phyloP scores from a whole-genome alignment of 441 rosid species.

The Euphorbia schlechtendalii region DNA sequence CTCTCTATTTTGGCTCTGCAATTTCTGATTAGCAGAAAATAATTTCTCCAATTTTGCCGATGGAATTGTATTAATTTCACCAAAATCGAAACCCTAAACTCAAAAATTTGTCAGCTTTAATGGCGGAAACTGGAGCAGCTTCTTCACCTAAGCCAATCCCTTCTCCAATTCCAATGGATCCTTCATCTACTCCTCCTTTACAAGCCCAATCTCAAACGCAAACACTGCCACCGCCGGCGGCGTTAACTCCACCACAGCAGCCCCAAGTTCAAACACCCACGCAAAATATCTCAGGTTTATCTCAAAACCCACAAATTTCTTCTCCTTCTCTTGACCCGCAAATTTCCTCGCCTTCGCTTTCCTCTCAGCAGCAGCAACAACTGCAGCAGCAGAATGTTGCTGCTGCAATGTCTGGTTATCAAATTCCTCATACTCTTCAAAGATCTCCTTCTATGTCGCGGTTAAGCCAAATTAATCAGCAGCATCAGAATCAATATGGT shows the following conservation, averaged over 20 bases:
- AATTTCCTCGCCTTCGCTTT: conserved; percentile 37
- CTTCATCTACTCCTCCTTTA: conserved; percentile 27
- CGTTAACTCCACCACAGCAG: conserved; percentile 13
- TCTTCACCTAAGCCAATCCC: conserved; percentile 38
- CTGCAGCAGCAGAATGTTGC: conserved; percentile 36
- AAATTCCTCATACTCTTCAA: conserved; percentile 49
- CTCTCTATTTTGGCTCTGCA: conserved; percentile 1
- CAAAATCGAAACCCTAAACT: not conserved
- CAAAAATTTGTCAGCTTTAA: conserved; percentile 2
- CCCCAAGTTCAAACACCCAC: conserved; percentile 8
- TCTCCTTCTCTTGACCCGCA: conserved; percentile 47
- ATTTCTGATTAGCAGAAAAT: conserved; percentile 10
- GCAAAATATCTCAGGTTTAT: conserved; percentile 7
- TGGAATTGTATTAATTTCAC: conserved; percentile 4
- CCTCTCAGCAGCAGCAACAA: conserved; percentile 31
- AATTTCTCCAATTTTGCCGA: too few species aligned
- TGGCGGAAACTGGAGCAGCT: conserved; percentile 53
- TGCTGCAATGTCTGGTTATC: conserved; percentile 41
- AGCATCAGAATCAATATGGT: conserved; percentile 39
- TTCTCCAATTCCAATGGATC: conserved; percentile 49
- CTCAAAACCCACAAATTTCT: conserved; percentile 36
- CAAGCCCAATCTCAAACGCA: conserved; percentile 26
- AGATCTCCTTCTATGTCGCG: conserved; percentile 73
- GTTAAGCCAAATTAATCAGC: conserved; percentile 61
- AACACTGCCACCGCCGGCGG: conserved; percentile 13